Evolutionary conservation across 163 green algal species (phyloP), one percentile per base, ranked within the genome.

Genomic region (Scenedesmus sp.): DNA sequence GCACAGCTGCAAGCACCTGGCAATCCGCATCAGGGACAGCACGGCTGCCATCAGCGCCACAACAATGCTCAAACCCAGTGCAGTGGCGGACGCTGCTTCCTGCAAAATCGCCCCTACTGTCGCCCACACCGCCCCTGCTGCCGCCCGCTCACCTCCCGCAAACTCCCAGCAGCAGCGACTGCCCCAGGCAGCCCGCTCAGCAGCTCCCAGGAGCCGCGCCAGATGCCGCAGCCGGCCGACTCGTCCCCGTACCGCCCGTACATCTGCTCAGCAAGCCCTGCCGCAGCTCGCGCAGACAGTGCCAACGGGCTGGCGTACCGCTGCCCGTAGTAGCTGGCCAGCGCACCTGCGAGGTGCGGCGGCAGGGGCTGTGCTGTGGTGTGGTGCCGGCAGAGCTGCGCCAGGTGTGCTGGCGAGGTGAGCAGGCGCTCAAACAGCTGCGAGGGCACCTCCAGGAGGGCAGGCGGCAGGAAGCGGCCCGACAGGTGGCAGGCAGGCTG

Each of bases 381-480:
- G 18, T 68, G 35, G 53, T 89, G 89, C 42, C 59, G 65, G 79
- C 91, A 93, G 53, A 95, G 88, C 42, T 81, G 40, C 3, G 56
- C 7, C n/a, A 95, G 46, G 3, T 84, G 76, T 3, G 49, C n/a
- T 1, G 93, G 92, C 9, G 89, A 49, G 35, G 92, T 89, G 9
- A 91, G 33, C 37, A 94, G 49, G 4, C 85, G 83, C 70, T 95
- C 92, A 24, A 95, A 86, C 20, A 95, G 83, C 30, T 87, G 89
- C 43, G 93, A 93, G 3, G 93, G 93, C 37, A 93, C 65, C 70
- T 94, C 92, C 3, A 94, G 73, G 4, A 94, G 37, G 35, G 92
- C 89, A 33, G 93, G 91, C 0, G 89, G 87, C 59, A 95, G 76
- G 65, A 93, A 92, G 40, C 94, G 92, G 5, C 89, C 93, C 37